Conservation (phyloP, 495 filamentous ascomycete species). For the Xylaria castorea region DNA sequence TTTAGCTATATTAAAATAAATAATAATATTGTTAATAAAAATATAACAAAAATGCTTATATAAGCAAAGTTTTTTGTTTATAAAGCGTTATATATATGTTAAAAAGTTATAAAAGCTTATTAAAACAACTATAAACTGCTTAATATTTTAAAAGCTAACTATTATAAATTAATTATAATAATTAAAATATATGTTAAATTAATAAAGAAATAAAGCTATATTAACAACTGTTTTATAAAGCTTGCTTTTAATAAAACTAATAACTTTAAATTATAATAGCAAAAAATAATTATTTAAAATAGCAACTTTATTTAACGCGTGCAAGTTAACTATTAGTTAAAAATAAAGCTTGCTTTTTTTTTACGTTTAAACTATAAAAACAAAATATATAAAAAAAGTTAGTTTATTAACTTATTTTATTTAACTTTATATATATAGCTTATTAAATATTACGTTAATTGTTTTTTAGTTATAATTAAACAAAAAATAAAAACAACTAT, state of each 20-base stretch:
- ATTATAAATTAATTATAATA: not conserved
- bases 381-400: not conserved
- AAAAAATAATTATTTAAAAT: too few species aligned
- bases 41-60: not conserved
- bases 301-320: too few species aligned
- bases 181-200: not conserved
- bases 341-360: too few species aligned
- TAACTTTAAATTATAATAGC: too few species aligned
- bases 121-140: not conserved
- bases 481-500: not conserved
- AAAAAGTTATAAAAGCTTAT: not conserved
- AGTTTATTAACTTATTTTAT: conserved; percentile 1
- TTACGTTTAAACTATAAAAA: not conserved
- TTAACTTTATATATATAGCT: not conserved
- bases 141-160: not conserved
- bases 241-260: not conserved
- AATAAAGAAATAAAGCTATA: not conserved
- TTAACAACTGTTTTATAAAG: too few species aligned
- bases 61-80: not conserved
- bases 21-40: conserved; percentile 1
- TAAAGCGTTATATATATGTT: not conserved
- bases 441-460: not conserved
- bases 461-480: not conserved
- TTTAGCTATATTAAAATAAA: not conserved
- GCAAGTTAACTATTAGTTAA: too few species aligned